Base-by-base conservation (phyloP, 139 green algal species). In the Diplosphaera chodatii region DNA sequence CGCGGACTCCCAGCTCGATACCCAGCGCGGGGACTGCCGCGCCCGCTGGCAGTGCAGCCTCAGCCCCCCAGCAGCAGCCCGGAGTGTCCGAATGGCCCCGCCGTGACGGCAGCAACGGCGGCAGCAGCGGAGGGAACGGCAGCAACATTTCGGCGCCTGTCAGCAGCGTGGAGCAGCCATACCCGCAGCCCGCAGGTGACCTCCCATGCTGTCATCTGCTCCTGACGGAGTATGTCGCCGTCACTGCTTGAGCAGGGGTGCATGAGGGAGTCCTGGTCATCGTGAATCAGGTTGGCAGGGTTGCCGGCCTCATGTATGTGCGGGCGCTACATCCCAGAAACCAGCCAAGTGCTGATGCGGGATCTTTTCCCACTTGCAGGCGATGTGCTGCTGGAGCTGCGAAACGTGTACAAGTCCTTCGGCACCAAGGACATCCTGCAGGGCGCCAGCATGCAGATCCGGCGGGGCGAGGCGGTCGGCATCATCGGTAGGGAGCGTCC, bases 391-490 rank as follows among this genome's bases (percentile, higher is more conserved):
- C 94, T 99, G 37, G 94, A 99, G 68, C 90, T 97, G 34, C 66
- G 74, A 0, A 76, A 98, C 64, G 93, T 99, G n/a, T 76, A 96
- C 73, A 99, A 99, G 79, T 86, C 88, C 0, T 99, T 99, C 82
- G 95, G 95, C 20, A 83, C 70, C 32, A 99, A 99, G 68, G 31
- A 77, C 23, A 96, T 99, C 32, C 84, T 99, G 73, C 79, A 75
- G 4, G 95, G 95, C 4, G 89, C 87, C 25, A 92, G 77, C 77
- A 98, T 99, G 77, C 95, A 91, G 63, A 95, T 99, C 30, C 80
- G 90, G 15, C 70, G 93, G 6, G 96, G 96, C 15, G 96, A 99
- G 67, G 94, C 96, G 0, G 93, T 99, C 41, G 96, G 96, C 25
- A 98, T 99, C 80, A 99, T 99, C 66, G 96, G 48, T 59, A 13